Base-by-base conservation (phyloP, 2,329 filamentous ascomycete genomes). In the Lecanicillium sp. region DNA sequence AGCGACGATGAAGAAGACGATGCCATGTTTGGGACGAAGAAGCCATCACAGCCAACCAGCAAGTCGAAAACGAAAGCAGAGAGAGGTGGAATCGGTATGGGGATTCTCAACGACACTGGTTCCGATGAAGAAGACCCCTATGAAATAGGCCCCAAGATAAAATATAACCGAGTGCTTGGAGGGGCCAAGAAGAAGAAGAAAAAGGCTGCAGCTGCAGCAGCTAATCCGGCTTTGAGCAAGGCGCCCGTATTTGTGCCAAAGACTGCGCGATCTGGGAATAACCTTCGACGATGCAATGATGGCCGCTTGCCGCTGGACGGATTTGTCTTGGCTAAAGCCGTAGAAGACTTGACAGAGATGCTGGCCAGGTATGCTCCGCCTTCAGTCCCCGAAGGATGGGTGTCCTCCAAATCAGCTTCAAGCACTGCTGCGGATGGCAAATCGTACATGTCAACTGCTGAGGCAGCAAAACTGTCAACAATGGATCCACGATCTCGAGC, bases 51-150 rank as follows among this genome's bases (percentile, higher is more conserved):
- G 9, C 27, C 44, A 40, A 45, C 49, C 3, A 42, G 46, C 3
- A 71, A 68, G 38, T 75, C 77, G 40, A 83, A 80, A 52, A 17
- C 62, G 58, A 51, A 65, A 67, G 42, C 63, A 54, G 42, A 47
- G 5, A 71, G 71, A 37, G 77, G 83, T 3, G 86, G 84, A 0
- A 86, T 96, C 46, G 90, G 90, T 1, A 81, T 95, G 12, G 90
- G 90, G 0, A 71, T 95, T 2, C 63, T 96, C 33, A 95, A 96
- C 51, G 90, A 95, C 48, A 92, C 82, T 15, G 89, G 88, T 9
- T 95, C 90, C 4, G 92, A 96, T 48, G 89, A 95, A 33, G 92
- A 96, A 51, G 89, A 95, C 52, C 85, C 87, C 0, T 96, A 95
- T 55, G 85, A 90, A 42, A 81, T 96, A 38, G 90, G 90, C 0